Conservation (phyloP, 768 basidiomycete genomes). For the Podaxis sp. region DNA sequence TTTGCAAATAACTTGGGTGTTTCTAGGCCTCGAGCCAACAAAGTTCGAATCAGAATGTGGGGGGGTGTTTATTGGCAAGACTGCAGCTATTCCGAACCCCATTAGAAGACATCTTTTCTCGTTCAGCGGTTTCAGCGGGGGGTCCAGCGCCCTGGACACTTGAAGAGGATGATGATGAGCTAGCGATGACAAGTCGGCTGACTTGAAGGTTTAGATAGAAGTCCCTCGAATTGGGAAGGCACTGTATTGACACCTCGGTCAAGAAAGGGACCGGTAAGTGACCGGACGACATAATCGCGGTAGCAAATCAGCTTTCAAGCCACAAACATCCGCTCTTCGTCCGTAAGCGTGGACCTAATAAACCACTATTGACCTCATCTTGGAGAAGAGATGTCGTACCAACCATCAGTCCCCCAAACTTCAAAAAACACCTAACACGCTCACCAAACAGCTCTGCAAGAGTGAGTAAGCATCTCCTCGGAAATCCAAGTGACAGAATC, state of each 20-base stretch:
- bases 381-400: background rate
- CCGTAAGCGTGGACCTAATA: background rate
- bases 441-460: background rate
- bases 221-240: background rate
- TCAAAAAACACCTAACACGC: background rate
- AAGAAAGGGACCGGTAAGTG: background rate
- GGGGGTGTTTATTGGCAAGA: background rate
- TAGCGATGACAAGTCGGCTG: background rate
- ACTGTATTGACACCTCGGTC: background rate
- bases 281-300: background rate
- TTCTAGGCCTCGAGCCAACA: background rate
- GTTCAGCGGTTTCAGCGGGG: background rate
- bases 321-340: background rate
- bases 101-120: background rate
- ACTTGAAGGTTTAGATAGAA: background rate
- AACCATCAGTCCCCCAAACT: background rate
- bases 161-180: background rate
- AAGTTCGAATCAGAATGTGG: background rate
- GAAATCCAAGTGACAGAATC: background rate
- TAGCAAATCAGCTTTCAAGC: background rate
- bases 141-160: background rate
- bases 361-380: background rate
- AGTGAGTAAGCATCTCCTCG: background rate
- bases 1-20: background rate
- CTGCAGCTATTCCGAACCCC: background rate